Base-by-base conservation (phyloP, 2,329 filamentous ascomycete genomes). In the Dactylonectria estremocensis region DNA sequence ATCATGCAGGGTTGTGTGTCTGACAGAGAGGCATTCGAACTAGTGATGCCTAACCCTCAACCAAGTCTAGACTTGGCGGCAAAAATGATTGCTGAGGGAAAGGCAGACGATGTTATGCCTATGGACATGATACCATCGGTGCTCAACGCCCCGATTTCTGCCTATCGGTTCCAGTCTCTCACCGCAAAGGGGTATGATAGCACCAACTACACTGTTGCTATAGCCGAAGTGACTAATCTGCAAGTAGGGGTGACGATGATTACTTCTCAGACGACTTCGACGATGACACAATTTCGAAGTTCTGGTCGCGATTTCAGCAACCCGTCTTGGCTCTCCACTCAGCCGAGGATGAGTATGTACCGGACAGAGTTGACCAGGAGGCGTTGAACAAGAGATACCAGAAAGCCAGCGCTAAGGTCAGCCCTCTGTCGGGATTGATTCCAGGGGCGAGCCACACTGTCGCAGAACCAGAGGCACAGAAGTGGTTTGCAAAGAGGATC, bases 231-330 rank as follows among this genome's bases (percentile, higher is more conserved):
- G 35, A 11, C 53, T 58, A 20, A 62, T 31, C 24, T 49, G 5
- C 35, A 8, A 6, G 46, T 56, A 89, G 90, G 5, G 92, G 91
- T 10, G 92, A 93, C 66, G 95, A 98, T 78, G 95, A 97, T 78
- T 94, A 93, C 77, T 97, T 97, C 82, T 95, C 92, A n/a, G 91
- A 90, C 3, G 93, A 96, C 77, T 82, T 96, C n/a, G 79, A 83
- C 0, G 82, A 86, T 35, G 84, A 88, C 35, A 83, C 85, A 18
- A 82, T 95, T 7, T 76, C 80, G 24, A 78, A 78, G 14, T 91
- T 91, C n/a, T 97, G 95, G 87, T 87, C 90, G 3, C 82, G 82
- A 56, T 83, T 94, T 62, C 82, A 83, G 49, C 85, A 88, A 59
- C 88, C 89, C 1, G 79, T 94, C 1, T 81, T 93, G 70, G 88